A percentile compares a stretch with the other conserved stretches of the same genome.
phyloP scores from a whole-genome alignment of 2,329 filamentous ascomycete genomes.

The Pseudovirgaria hyperparasitica region DNA sequence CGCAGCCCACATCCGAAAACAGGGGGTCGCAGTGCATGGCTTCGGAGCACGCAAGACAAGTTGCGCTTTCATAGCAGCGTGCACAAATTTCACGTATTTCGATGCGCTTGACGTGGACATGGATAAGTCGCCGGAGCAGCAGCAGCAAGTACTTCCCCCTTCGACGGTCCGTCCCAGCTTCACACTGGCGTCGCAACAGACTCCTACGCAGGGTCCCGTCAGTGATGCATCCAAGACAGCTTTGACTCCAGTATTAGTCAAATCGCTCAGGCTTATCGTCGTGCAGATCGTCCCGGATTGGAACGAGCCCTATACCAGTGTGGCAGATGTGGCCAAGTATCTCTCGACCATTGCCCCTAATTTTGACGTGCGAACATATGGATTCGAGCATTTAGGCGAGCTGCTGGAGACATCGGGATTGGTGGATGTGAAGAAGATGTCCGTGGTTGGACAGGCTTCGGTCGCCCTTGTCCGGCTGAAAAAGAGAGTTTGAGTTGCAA shows the following conservation, averaged over 20 bases:
- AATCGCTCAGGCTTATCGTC: too few relatives aligned
- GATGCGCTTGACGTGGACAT: slow-evolving; percentile 10
- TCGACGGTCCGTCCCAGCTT: too few relatives aligned
- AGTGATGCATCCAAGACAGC: too few relatives aligned
- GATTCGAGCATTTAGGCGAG: slow-evolving; percentile 8
- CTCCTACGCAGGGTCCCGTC: too few relatives aligned
- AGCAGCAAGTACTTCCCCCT: too few relatives aligned
- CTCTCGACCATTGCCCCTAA: slow-evolving; percentile 12
- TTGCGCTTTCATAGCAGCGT: slow-evolving; percentile 15
- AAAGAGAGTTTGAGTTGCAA: too few relatives aligned
- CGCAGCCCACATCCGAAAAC: slow-evolving; percentile 21
- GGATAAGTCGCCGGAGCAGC: slow-evolving; percentile 6
- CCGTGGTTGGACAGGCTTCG: slow-evolving; percentile 4
- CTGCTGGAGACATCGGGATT: slow-evolving; percentile 9
- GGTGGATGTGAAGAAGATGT: slow-evolving; percentile 6
- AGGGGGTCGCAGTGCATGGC: slow-evolving; percentile 21
- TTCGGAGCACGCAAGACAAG: slow-evolving; percentile 19
- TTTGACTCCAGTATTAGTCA: too few relatives aligned
- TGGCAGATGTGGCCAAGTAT: slow-evolving; percentile 13
- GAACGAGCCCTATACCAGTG: slow-evolving; percentile 12
- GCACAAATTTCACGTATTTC: slow-evolving; percentile 17
- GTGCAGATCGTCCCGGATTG: too few relatives aligned
- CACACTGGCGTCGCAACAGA: too few relatives aligned
- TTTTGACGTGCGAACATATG: slow-evolving; percentile 16
- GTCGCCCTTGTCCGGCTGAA: slow-evolving; percentile 8